Conservation (phyloP, 257 asterid genomes). For the Gentiana macrophylla region DNA sequence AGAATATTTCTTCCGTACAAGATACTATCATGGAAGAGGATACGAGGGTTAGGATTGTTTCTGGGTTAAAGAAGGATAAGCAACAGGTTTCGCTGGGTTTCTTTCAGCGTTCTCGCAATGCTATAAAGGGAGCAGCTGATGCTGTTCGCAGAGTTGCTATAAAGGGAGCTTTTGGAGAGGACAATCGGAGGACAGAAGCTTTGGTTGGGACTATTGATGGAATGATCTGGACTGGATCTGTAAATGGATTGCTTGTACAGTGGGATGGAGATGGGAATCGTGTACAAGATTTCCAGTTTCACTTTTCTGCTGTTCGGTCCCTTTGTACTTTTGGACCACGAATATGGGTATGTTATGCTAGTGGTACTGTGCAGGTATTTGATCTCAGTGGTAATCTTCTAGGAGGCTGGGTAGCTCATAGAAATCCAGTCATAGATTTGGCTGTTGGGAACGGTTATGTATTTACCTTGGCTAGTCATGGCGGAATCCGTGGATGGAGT, state of each 20-base stretch:
- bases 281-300: conserved; percentile 60
- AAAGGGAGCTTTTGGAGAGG: conserved; percentile 79
- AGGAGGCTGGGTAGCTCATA: conserved; percentile 89
- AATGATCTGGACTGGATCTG: conserved; percentile 84
- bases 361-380: conserved; percentile 79
- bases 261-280: conserved; percentile 94
- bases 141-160: conserved; percentile 91
- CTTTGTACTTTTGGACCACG: conserved; percentile 63
- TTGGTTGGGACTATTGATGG: conserved; percentile 57
- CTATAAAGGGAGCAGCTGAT: conserved; percentile 95
- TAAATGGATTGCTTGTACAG: conserved; percentile 78
- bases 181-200: conserved; percentile 77
- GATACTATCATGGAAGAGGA: conserved; percentile 73
- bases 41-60: conserved; percentile 35
- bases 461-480: conserved; percentile 83
- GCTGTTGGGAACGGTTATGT: conserved; percentile 60
- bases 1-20: conserved; percentile 35
- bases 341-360: conserved; percentile 81
- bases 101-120: conserved; percentile 97
- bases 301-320: conserved; percentile 59
- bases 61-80: conserved; percentile 59
- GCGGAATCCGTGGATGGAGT: conserved; percentile 98
- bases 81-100: conserved; percentile 54
- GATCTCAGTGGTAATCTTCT: conserved; percentile 70
- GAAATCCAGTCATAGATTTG: conserved; percentile 62